Percentiles rank a stretch among this genome's conserved stretches.
Evolutionary conservation across 768 basidiomycete species (phyloP).

Genomic region (Serendipita vermifera): DNA sequence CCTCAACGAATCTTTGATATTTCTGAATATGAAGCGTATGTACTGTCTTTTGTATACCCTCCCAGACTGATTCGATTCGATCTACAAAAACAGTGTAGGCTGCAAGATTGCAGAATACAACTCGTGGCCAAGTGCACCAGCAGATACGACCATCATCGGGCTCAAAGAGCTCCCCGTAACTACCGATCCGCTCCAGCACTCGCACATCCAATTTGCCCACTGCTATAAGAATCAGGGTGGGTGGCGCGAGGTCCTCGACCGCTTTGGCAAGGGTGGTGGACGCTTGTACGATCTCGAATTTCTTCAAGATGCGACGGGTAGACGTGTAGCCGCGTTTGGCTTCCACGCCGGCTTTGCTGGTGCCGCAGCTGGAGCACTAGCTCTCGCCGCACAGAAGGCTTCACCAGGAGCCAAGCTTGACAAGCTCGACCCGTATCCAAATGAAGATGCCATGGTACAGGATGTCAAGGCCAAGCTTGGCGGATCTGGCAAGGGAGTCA

Average conservation of each 20-base stretch:
- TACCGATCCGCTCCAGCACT: slow-evolving; percentile 66
- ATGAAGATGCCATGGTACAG: slow-evolving; percentile 73
- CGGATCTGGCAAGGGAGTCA: slow-evolving; percentile 57
- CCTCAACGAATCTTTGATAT: slow-evolving; percentile 90
- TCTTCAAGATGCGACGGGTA: slow-evolving; percentile 65
- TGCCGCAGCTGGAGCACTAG: slow-evolving; percentile 58
- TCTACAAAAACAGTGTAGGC: slow-evolving; percentile 50
- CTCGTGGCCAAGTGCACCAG: slow-evolving; percentile 75
- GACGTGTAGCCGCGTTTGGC: slow-evolving; percentile 95
- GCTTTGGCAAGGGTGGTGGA: slow-evolving; percentile 74
- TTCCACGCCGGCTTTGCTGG: slow-evolving; percentile 99
- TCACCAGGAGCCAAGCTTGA: slow-evolving; percentile 49
- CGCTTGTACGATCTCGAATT: slow-evolving; percentile 94
- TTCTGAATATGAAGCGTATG: slow-evolving; percentile 83
- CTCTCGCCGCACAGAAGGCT: slow-evolving; percentile 63
- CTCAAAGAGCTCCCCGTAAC: slow-evolving; percentile 91
- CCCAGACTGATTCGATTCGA: too few species aligned
- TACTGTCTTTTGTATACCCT: slow-evolving; percentile 15
- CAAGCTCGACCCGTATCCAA: slow-evolving; percentile 61
- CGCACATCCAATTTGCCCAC: slow-evolving; percentile 96
- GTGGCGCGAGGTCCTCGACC: slow-evolving; percentile 73
- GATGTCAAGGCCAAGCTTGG: slow-evolving; percentile 55
- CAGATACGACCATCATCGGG: slow-evolving; percentile 69
- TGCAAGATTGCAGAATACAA: slow-evolving; percentile 80
- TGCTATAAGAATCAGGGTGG: slow-evolving; percentile 94